phyloP scores from a whole-genome alignment of 2,329 filamentous ascomycete genomes.

The Paraphoma chrysanthemicola region DNA sequence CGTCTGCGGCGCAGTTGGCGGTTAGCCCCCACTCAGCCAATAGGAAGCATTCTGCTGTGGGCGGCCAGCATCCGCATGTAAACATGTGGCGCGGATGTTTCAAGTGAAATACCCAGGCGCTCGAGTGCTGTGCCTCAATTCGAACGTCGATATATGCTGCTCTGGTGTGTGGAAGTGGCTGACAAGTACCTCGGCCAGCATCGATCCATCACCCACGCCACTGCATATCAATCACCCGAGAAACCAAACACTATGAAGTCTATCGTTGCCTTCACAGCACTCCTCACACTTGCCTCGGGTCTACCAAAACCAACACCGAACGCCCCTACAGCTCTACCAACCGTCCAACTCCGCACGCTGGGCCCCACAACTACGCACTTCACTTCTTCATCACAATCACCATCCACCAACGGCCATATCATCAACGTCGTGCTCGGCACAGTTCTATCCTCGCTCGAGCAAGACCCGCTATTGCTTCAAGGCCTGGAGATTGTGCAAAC shows the following conservation, averaged over 20 bases:
- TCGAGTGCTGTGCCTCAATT: conserved; percentile 18
- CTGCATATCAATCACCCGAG: background rate
- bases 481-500: conserved; percentile 20
- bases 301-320: conserved; percentile 4
- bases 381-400: conserved; percentile 8
- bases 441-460: conserved; percentile 23
- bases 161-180: background rate
- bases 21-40: background rate
- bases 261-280: conserved; percentile 3
- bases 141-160: conserved; percentile 1
- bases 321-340: conserved; percentile 3
- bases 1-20: background rate
- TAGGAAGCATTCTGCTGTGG: background rate
- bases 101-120: conserved; percentile 10
- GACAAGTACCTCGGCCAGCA: background rate
- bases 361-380: conserved; percentile 13
- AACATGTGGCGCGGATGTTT: conserved; percentile 13
- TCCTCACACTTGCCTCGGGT: conserved; percentile 10
- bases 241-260: conserved; percentile 6
- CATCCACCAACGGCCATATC: conserved; percentile 10
- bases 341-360: conserved; percentile 16
- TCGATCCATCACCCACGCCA: background rate
- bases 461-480: conserved; percentile 20
- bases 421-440: conserved; percentile 25
- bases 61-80: background rate